These are phyloP conservation scores for Gentiana dahurica DNA, from an alignment of 257 asterid species.

Conservation along the genomic window DNA sequence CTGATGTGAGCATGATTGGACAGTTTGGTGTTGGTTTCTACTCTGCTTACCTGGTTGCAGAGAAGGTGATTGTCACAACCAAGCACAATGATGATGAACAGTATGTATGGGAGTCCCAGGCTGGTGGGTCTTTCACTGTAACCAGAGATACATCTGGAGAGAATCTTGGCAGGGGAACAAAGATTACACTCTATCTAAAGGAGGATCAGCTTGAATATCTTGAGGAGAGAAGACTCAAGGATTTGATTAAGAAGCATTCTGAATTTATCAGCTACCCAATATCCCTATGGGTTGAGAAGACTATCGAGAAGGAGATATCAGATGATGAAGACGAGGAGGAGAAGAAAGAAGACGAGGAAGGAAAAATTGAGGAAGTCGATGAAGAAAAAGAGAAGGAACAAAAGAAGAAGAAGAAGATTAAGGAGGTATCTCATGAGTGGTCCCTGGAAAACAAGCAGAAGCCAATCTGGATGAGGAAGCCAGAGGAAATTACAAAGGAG, in stretches of 20 bases:
- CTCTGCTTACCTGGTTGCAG: slow-evolving; percentile 49
- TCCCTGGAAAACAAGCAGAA: slow-evolving; percentile 44
- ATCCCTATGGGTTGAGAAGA: slow-evolving; percentile 50
- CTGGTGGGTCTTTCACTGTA: slow-evolving; percentile 53
- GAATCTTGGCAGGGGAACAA: slow-evolving; percentile 47
- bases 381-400: slow-evolving; percentile 41
- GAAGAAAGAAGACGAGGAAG: slow-evolving; percentile 46
- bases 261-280: slow-evolving; percentile 52
- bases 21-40: slow-evolving; percentile 63
- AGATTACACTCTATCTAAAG: slow-evolving; percentile 41
- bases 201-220: slow-evolving; percentile 57
- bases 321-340: slow-evolving; percentile 53
- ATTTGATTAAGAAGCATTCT: slow-evolving; percentile 45
- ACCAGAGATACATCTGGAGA: slow-evolving; percentile 45
- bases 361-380: slow-evolving; percentile 47
- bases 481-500: slow-evolving; percentile 51
- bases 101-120: slow-evolving; percentile 55
- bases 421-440: slow-evolving; percentile 50
- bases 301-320: slow-evolving; percentile 47
- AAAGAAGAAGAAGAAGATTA: slow-evolving; percentile 47
- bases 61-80: slow-evolving; percentile 40
- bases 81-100: slow-evolving; percentile 61
- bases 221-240: slow-evolving; percentile 53
- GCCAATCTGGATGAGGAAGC: slow-evolving; percentile 57
- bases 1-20: slow-evolving; percentile 62